Evolutionary conservation across 2,329 filamentous ascomycete genomes (phyloP).

Genomic region (Colletotrichum noveboracense): DNA sequence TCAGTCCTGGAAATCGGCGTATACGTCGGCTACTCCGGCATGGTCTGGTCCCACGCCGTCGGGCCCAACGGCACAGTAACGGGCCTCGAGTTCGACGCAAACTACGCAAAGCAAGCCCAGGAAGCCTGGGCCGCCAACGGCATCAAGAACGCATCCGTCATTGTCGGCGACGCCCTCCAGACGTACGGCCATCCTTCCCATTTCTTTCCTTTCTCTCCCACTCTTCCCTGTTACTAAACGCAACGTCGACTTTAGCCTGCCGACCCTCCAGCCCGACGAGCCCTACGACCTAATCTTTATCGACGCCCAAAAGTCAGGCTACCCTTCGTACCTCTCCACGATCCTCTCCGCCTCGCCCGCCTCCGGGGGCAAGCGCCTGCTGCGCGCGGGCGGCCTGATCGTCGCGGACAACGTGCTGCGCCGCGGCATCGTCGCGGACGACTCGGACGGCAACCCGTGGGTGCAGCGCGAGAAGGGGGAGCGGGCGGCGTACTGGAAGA

Average conservation of each 20-base stretch:
- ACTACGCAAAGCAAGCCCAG: constrained; percentile 47
- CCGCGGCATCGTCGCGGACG: constrained; percentile 50
- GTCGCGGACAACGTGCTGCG: constrained; percentile 60
- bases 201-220: background rate
- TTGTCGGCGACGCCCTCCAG: constrained; percentile 51
- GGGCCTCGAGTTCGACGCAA: constrained; percentile 48
- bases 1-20: constrained; percentile 55
- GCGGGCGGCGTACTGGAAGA: constrained; percentile 23
- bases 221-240: background rate
- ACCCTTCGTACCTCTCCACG: constrained; percentile 50
- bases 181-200: constrained; percentile 40
- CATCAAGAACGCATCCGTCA: constrained; percentile 50
- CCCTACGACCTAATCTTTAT: constrained; percentile 61
- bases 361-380: constrained; percentile 40
- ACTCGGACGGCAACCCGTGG: constrained; percentile 22
- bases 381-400: constrained; percentile 55
- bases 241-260: constrained; percentile 27
- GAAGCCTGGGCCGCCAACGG: constrained; percentile 42
- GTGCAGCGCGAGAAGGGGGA: constrained; percentile 9
- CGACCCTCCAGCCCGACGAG: constrained; percentile 36
- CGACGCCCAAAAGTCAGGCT: constrained; percentile 59
- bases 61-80: constrained; percentile 47
- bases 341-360: constrained; percentile 50
- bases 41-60: constrained; percentile 53
- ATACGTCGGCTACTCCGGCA: constrained; percentile 53